A percentile compares a stretch with the other conserved stretches of the same genome.
Conservation (phyloP, 2,329 filamentous ascomycete genomes). For the Cyanodermella asteris region DNA sequence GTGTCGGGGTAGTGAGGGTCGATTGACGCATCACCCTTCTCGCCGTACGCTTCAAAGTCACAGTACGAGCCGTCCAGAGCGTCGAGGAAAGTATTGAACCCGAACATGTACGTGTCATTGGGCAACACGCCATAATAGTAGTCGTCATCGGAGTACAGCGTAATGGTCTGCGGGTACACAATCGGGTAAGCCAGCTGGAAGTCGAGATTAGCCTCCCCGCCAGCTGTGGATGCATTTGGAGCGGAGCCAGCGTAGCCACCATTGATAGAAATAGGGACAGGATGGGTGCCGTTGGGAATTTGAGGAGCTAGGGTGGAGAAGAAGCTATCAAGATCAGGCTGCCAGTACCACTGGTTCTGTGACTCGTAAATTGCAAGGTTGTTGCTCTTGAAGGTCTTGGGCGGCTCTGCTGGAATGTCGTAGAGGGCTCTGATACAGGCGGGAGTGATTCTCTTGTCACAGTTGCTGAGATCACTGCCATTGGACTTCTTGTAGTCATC, state of each 20-base stretch:
- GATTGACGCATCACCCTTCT: constrained; percentile 15
- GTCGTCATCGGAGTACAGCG: constrained; percentile 29
- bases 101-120: too few relatives aligned
- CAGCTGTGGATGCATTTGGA: too few relatives aligned
- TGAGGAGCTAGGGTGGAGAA: constrained; percentile 19
- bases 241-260: constrained; percentile 22
- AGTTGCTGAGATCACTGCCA: constrained; percentile 17
- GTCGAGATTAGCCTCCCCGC: too few relatives aligned
- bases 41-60: constrained; percentile 14
- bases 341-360: constrained; percentile 26
- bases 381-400: constrained; percentile 24
- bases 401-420: constrained; percentile 21
- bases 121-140: too few relatives aligned
- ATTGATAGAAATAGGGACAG: constrained; percentile 24
- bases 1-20: constrained; percentile 15
- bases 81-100: constrained; percentile 27
- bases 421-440: constrained; percentile 31
- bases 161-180: constrained; percentile 29
- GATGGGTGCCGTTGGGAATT: constrained; percentile 21
- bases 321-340: constrained; percentile 27
- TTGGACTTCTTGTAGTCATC: too few relatives aligned
- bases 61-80: constrained; percentile 27
- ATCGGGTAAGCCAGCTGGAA: too few relatives aligned
- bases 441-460: constrained; percentile 34
- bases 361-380: constrained; percentile 32